Evolutionary conservation across 2,329 filamentous ascomycete species (phyloP).

Genomic region (Colletotrichum truncatum): DNA sequence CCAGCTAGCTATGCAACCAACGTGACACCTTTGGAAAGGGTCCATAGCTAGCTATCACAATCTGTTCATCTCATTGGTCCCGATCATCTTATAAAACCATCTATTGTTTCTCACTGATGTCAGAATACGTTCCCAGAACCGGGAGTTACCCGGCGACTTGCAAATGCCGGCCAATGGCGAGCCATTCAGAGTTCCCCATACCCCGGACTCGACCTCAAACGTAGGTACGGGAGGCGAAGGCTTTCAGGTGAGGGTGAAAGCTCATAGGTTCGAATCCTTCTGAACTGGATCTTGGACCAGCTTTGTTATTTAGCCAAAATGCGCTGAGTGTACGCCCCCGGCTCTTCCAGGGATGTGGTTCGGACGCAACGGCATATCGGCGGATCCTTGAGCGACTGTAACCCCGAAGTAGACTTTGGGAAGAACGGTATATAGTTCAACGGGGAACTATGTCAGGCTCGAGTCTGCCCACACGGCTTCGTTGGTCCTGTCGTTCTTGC

Average conservation of each 20-base stretch:
- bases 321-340: not conserved
- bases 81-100: not conserved
- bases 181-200: not conserved
- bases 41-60: not conserved
- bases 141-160: not conserved
- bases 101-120: not conserved
- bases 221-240: not conserved
- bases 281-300: not conserved
- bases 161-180: not conserved
- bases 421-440: no score
- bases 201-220: not conserved
- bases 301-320: constrained; percentile 5
- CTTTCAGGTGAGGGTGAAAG: not conserved
- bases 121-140: not conserved
- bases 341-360: not conserved
- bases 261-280: not conserved
- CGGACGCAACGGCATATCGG: not conserved
- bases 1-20: not conserved
- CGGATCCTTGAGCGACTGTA: not conserved
- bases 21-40: not conserved
- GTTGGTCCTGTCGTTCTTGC: no score
- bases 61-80: not conserved
- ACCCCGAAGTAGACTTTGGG: not conserved
- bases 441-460: no score
- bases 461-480: no score